phyloP scores from a whole-genome alignment of 345 rosid species.

The Gossypium turneri region DNA sequence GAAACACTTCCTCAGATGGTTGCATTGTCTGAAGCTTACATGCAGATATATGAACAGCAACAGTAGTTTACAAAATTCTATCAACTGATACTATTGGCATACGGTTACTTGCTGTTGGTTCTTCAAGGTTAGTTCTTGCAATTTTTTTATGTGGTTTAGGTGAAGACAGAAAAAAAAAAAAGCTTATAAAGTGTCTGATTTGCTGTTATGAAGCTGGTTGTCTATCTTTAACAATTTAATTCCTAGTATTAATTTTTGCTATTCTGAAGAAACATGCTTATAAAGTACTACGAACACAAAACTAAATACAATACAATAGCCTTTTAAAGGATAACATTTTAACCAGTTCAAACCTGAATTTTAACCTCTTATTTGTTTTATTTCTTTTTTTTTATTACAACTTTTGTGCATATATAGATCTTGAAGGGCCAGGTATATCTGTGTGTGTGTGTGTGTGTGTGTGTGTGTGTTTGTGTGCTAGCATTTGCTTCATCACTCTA shows the following conservation, averaged over 20 bases:
- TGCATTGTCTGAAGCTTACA: conserved; percentile 85
- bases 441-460: too few species aligned
- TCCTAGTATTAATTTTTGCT: neutral
- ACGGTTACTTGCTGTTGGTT: neutral
- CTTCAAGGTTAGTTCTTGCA: neutral
- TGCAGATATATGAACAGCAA: conserved; percentile 98
- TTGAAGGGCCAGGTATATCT: too few species aligned
- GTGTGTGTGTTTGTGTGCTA: too few species aligned
- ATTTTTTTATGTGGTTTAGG: neutral
- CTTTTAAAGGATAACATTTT: too few species aligned
- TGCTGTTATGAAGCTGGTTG: neutral
- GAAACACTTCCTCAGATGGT: conserved; percentile 98
- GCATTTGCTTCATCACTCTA: too few species aligned
- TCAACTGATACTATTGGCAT: neutral
- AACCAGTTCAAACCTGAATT: too few species aligned
- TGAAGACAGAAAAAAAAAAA: neutral
- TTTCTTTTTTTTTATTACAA: too few species aligned
- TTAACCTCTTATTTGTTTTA: too few species aligned
- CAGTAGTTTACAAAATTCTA: conserved; percentile 22
- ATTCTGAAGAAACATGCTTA: neutral
- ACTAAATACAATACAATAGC: too few species aligned
- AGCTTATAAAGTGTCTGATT: neutral
- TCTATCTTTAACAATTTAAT: neutral
- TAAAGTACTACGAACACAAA: too few species aligned
- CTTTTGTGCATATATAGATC: too few species aligned